A percentile compares a stretch with the other conserved stretches of the same genome.
phyloP scores from a whole-genome alignment of 495 filamentous ascomycete species.

The Penicillium macrosclerotiorum region DNA sequence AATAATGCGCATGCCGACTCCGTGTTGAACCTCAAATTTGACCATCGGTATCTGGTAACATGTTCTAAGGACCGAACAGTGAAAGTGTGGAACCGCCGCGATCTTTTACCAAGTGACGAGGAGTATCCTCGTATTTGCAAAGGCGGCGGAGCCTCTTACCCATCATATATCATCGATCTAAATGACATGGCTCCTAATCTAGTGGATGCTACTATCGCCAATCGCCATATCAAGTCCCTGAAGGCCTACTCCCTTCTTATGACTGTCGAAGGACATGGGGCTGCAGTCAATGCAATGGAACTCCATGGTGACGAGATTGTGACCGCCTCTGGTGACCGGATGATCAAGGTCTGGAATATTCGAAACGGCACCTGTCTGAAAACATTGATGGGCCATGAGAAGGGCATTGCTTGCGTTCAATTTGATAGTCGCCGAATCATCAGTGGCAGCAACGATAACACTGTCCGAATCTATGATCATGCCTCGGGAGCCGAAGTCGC shows the following conservation, averaged over 20 bases:
- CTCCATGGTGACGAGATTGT: constrained; percentile 84
- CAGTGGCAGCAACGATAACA: constrained; percentile 91
- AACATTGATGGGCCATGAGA: constrained; percentile 81
- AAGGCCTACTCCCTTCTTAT: constrained; percentile 73
- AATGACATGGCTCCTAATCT: constrained; percentile 45
- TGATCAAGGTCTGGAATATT: constrained; percentile 92
- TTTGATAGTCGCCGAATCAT: constrained; percentile 97
- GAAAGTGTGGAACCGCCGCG: constrained; percentile 85
- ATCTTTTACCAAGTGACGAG: constrained; percentile 63
- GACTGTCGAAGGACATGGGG: constrained; percentile 74
- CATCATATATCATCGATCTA: constrained; percentile 54
- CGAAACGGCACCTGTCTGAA: constrained; percentile 69
- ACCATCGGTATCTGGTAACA: constrained; percentile 85
- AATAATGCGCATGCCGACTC: constrained; percentile 78
- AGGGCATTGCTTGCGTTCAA: constrained; percentile 97
- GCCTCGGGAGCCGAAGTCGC: constrained; percentile 82
- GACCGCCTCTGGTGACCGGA: constrained; percentile 88
- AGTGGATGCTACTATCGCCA: constrained; percentile 41
- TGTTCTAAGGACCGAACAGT: constrained; percentile 97
- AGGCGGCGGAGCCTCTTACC: constrained; percentile 43
- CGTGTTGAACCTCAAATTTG: constrained; percentile 93
- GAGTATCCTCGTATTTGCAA: constrained; percentile 57
- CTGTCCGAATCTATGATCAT: constrained; percentile 90
- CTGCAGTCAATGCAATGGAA: constrained; percentile 95
- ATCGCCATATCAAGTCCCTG: constrained; percentile 35